Evolutionary conservation across 345 rosid species (phyloP).

Genomic region (Eutrema japonicum): DNA sequence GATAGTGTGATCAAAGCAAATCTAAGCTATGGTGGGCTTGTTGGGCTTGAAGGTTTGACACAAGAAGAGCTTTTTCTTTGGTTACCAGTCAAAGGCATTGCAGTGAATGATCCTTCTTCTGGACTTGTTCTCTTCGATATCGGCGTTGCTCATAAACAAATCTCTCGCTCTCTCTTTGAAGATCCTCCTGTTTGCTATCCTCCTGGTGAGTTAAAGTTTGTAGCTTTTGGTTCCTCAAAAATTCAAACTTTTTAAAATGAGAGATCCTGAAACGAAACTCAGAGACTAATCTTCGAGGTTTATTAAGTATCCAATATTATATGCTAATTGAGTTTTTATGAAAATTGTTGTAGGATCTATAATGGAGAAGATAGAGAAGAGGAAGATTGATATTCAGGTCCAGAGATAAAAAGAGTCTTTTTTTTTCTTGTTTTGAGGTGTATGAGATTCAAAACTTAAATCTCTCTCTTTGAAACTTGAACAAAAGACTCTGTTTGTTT

Average conservation of each 20-base stretch:
- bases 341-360: slow-evolving; percentile 44
- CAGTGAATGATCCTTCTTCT: slow-evolving; percentile 75
- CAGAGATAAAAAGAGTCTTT: slow-evolving; percentile 44
- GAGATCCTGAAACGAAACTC: too few species aligned
- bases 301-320: too few species aligned
- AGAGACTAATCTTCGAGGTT: too few species aligned
- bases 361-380: slow-evolving; percentile 51
- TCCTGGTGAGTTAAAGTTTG: slow-evolving; percentile 44
- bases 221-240: slow-evolving; percentile 10
- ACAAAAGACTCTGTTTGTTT: slow-evolving; percentile 22
- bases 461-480: slow-evolving; percentile 31
- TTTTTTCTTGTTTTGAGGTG: background rate
- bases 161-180: slow-evolving; percentile 86
- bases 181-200: slow-evolving; percentile 83
- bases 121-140: slow-evolving; percentile 84
- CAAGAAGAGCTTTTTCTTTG: slow-evolving; percentile 89
- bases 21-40: slow-evolving; percentile 80
- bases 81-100: slow-evolving; percentile 82
- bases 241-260: background rate
- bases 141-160: slow-evolving; percentile 79
- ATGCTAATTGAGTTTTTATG: background rate
- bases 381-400: slow-evolving; percentile 52
- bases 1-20: slow-evolving; percentile 75
- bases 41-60: slow-evolving; percentile 73
- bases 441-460: slow-evolving; percentile 34